Evolutionary conservation across 169 alveolate genomes (phyloP).

Genomic region (Amoebophrya sp.): DNA sequence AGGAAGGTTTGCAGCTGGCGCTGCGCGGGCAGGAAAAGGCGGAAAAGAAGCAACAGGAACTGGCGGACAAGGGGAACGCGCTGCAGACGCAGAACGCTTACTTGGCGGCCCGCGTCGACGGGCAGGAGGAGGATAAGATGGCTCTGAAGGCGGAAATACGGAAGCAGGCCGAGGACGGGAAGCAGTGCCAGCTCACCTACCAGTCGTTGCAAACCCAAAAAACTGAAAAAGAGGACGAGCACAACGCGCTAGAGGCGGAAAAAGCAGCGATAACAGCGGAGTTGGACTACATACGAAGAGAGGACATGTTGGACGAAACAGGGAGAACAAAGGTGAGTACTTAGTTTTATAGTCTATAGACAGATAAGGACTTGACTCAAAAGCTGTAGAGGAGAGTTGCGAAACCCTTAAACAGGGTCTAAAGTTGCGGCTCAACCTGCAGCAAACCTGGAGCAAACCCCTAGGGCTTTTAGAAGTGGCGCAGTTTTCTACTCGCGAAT

Average conservation of each 20-base stretch:
- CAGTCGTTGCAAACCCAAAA: background rate
- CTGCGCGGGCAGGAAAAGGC: background rate
- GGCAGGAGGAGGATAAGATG: background rate
- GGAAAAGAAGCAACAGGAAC: background rate
- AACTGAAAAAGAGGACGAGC: background rate
- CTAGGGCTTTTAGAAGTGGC: too few species aligned
- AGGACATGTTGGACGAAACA: background rate
- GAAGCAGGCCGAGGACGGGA: background rate
- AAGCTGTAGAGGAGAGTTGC: too few species aligned
- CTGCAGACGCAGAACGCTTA: background rate
- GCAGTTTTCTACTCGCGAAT: too few species aligned
- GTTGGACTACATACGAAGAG: background rate
- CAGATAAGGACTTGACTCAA: too few species aligned
- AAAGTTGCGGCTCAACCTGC: too few species aligned
- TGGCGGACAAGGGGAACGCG: background rate
- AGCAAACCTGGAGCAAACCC: too few species aligned
- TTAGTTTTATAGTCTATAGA: too few species aligned
- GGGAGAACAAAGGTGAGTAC: background rate
- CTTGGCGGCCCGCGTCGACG: background rate
- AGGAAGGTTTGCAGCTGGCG: background rate
- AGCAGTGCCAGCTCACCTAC: background rate
- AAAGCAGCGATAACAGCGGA: background rate
- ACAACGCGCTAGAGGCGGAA: background rate
- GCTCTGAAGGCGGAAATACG: background rate
- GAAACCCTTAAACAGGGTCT: too few species aligned